phyloP scores from a whole-genome alignment of 495 filamentous ascomycete genomes.

The Tuber borchii region DNA sequence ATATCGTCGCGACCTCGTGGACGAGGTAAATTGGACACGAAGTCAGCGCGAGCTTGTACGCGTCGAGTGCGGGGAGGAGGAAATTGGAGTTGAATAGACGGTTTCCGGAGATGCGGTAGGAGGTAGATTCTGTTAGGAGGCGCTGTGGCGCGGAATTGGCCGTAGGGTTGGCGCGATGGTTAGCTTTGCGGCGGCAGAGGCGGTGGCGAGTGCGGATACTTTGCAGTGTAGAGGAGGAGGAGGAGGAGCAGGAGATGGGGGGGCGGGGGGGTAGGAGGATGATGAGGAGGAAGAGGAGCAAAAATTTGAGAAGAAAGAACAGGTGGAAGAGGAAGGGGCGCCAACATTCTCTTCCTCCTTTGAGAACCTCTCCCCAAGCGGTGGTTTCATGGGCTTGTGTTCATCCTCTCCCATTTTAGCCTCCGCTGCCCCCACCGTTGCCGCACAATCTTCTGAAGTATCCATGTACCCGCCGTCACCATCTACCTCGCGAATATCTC shows the following conservation, averaged over 20 bases:
- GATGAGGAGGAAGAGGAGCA: not conserved
- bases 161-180: slow-evolving; percentile 18
- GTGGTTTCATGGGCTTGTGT: not conserved
- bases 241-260: not conserved
- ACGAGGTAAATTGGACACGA: slow-evolving; percentile 82
- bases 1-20: slow-evolving; percentile 80
- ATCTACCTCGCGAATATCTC: not conserved
- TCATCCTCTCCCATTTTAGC: not conserved
- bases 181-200: slow-evolving; percentile 9
- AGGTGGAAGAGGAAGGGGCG: slow-evolving; percentile 19
- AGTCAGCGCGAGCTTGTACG: slow-evolving; percentile 77
- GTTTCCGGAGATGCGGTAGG: slow-evolving; percentile 73
- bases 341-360: slow-evolving; percentile 72
- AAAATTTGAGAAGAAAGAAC: slow-evolving; percentile 12
- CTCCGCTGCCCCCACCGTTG: not conserved
- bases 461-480: not conserved
- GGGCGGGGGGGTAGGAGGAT: not conserved
- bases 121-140: slow-evolving; percentile 64
- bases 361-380: slow-evolving; percentile 50
- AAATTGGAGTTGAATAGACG: slow-evolving; percentile 61
- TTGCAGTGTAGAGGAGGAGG: slow-evolving; percentile 5
- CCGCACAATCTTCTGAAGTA: not conserved
- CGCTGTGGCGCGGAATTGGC: slow-evolving; percentile 45
- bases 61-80: slow-evolving; percentile 79
- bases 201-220: not conserved